Evolutionary conservation across 345 rosid genomes (phyloP).

Genomic region (Populus tremula): DNA sequence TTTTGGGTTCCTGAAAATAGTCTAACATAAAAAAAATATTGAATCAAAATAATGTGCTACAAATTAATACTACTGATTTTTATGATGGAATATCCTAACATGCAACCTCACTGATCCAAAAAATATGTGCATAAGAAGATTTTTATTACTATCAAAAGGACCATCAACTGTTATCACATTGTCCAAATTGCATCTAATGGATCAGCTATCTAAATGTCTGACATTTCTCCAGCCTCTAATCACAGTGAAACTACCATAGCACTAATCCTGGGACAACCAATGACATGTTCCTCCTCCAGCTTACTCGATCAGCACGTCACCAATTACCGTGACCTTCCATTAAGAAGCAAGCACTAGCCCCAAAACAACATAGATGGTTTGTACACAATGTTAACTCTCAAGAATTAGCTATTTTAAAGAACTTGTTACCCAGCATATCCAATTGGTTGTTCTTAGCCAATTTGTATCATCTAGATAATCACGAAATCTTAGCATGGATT

Average conservation of each 20-base stretch:
- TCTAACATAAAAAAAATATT: slow-evolving; percentile 44
- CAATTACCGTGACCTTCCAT: not conserved
- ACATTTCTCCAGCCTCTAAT: not conserved
- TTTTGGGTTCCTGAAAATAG: slow-evolving; percentile 87
- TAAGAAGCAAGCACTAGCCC: not conserved
- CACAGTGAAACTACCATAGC: not conserved
- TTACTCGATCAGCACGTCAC: not conserved
- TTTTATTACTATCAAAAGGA: not conserved
- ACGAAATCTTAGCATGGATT: not conserved
- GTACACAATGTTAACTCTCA: not conserved
- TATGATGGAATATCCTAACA: slow-evolving; percentile 4
- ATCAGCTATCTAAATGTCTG: not conserved
- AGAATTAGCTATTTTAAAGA: too few relatives aligned
- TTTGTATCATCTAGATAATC: not conserved
- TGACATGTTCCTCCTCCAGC: not conserved
- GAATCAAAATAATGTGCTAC: slow-evolving; percentile 10
- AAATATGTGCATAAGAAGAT: not conserved
- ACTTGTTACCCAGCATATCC: not conserved
- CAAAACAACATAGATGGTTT: not conserved
- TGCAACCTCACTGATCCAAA: not conserved
- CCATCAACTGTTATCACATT: not conserved
- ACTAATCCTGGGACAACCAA: not conserved
- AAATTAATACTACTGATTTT: not conserved
- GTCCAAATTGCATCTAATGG: not conserved
- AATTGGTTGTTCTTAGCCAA: not conserved